These are phyloP conservation scores for Sporopachydermia cereana DNA, from an alignment of 1,139 yeast genomes.

Conservation along the genomic window DNA sequence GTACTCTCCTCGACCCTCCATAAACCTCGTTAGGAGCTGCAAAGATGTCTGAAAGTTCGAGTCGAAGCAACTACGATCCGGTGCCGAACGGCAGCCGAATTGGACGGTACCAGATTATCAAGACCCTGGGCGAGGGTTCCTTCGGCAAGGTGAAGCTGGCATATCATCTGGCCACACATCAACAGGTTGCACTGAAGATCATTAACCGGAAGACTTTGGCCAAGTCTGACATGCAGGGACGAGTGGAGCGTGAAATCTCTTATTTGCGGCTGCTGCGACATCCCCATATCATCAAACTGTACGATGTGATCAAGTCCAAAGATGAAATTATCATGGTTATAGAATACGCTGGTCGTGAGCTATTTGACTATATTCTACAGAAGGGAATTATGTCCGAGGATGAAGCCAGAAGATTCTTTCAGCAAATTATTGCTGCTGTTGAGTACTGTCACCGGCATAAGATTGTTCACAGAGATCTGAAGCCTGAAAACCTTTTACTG, in stretches of 20 bases:
- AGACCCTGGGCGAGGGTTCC: conserved; percentile 94
- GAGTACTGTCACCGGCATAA: conserved; percentile 97
- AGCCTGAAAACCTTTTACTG: conserved; percentile 84
- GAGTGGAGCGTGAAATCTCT: conserved; percentile 90
- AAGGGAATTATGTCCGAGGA: conserved; percentile 90
- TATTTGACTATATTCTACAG: conserved; percentile 92
- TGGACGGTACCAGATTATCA: conserved; percentile 89
- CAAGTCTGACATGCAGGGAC: conserved; percentile 94
- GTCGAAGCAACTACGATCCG: no score
- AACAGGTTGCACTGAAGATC: conserved; percentile 86
- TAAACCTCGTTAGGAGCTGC: no score
- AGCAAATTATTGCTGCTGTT: conserved; percentile 94
- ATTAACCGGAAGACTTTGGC: conserved; percentile 90
- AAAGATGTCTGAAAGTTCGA: no score
- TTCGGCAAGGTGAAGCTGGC: conserved; percentile 96
- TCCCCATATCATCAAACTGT: conserved; percentile 92
- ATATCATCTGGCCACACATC: conserved; percentile 85
- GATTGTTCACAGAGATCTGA: conserved; percentile 92
- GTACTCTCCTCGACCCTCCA: no score
- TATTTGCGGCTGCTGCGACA: conserved; percentile 82
- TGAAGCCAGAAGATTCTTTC: conserved; percentile 91
- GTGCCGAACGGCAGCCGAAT: conserved; percentile 30
- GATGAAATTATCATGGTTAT: conserved; percentile 97
- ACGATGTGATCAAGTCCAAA: conserved; percentile 91
- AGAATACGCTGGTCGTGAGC: conserved; percentile 92